These are phyloP conservation scores for Nannochloropsis limnetica DNA, from an alignment of 352 stramenopile genomes.

Conservation along the genomic window DNA sequence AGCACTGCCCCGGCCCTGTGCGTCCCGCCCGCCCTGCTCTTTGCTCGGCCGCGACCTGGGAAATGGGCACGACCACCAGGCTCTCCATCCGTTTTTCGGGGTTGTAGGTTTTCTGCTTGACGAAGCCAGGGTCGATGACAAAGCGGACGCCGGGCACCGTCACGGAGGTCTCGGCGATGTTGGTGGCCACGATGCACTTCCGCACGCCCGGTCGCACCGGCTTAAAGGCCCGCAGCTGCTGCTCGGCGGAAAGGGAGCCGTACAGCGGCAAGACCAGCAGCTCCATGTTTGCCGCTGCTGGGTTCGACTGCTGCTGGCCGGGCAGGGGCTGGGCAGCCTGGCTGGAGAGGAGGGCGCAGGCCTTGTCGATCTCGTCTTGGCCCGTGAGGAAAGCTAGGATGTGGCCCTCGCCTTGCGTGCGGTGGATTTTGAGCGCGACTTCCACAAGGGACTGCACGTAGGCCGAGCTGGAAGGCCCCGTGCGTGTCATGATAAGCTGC, in stretches of 20 bases:
- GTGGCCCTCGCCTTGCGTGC: constrained; percentile 66
- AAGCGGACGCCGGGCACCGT: constrained; percentile 86
- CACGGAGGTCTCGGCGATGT: constrained; percentile 90
- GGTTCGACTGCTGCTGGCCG: not conserved
- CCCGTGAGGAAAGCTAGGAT: constrained; percentile 87
- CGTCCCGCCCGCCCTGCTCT: constrained; percentile 86
- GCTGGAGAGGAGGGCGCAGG: constrained; percentile 61
- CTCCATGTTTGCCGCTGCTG: constrained; percentile 49
- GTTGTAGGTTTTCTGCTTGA: constrained; percentile 80
- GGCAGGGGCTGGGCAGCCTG: not conserved
- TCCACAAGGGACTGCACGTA: constrained; percentile 79
- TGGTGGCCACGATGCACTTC: constrained; percentile 87
- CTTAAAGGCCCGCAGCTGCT: constrained; percentile 73
- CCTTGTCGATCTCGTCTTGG: constrained; percentile 88
- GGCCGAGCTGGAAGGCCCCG: constrained; percentile 52
- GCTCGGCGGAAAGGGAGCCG: constrained; percentile 78
- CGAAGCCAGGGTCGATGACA: constrained; percentile 82
- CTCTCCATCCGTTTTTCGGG: constrained; percentile 49
- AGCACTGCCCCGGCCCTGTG: constrained; percentile 91
- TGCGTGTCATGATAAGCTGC: constrained; percentile 49
- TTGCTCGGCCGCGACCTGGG: constrained; percentile 84
- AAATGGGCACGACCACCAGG: constrained; percentile 70
- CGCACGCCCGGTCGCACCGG: constrained; percentile 57
- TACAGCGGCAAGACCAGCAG: constrained; percentile 88
- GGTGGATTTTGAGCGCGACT: constrained; percentile 68